Evolutionary conservation across 768 basidiomycete species (phyloP).

Genomic region (Cystofilobasidium capitatum): DNA sequence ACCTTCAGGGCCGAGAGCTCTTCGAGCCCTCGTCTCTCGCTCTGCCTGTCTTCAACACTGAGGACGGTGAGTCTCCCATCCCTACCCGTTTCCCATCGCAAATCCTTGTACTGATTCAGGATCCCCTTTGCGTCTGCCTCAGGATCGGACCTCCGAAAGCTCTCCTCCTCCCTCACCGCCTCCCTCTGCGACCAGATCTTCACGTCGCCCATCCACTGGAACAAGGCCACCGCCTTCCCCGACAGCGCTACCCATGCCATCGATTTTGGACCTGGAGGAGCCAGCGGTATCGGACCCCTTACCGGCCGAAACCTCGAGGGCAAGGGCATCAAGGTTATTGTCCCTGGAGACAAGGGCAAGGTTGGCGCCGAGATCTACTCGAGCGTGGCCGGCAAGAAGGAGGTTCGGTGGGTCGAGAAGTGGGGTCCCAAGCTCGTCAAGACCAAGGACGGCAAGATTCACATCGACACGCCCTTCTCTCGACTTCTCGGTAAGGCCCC

Average conservation of each 20-base stretch:
- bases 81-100: slow-evolving; percentile 15
- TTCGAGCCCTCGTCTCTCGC: slow-evolving; percentile 47
- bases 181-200: slow-evolving; percentile 92
- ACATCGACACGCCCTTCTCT: slow-evolving; percentile 93
- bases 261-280: slow-evolving; percentile 92
- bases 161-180: slow-evolving; percentile 63
- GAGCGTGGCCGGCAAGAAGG: slow-evolving; percentile 54
- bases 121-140: slow-evolving; percentile 19
- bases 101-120: background rate
- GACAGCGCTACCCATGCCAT: slow-evolving; percentile 83
- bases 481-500: slow-evolving; percentile 92
- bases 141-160: slow-evolving; percentile 76
- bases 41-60: slow-evolving; percentile 85
- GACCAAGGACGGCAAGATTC: slow-evolving; percentile 81
- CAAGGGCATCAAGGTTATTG: slow-evolving; percentile 78
- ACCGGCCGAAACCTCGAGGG: slow-evolving; percentile 87
- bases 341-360: slow-evolving; percentile 81
- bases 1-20: slow-evolving; percentile 60
- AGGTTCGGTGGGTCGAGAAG: slow-evolving; percentile 86
- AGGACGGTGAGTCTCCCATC: slow-evolving; percentile 58
- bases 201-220: slow-evolving; percentile 84
- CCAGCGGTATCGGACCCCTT: slow-evolving; percentile 83
- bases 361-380: slow-evolving; percentile 80
- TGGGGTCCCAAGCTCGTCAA: slow-evolving; percentile 76
- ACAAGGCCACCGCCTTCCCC: slow-evolving; percentile 78